These are phyloP conservation scores for Rubia balearica DNA, from an alignment of 305 asterid genomes.

Conservation along the genomic window DNA sequence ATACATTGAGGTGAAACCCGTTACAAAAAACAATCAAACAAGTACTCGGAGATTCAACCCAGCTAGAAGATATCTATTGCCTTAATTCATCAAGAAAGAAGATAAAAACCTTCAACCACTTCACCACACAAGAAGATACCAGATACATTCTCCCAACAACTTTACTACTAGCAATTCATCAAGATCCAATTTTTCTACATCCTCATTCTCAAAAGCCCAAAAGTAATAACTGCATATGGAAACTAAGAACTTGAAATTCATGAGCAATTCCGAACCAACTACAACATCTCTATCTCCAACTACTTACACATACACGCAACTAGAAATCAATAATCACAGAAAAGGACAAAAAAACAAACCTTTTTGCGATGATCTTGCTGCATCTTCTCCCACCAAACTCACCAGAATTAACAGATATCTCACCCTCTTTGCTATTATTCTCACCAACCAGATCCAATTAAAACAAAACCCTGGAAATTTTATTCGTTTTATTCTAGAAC, in stretches of 20 bases:
- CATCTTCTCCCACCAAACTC: slow-evolving; percentile 27
- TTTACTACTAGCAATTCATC: neutral
- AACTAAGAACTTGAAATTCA: neutral
- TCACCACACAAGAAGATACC: neutral
- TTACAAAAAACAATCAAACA: neutral
- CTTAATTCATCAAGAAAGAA: neutral
- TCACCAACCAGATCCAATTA: slow-evolving; percentile 15
- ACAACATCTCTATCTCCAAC: slow-evolving; percentile 1
- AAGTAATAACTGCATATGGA: neutral
- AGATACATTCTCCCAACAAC: neutral
- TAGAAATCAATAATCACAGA: neutral
- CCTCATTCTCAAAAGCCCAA: neutral
- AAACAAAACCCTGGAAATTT: slow-evolving; percentile 3
- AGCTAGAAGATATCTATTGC: neutral
- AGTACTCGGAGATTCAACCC: neutral
- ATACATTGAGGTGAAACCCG: neutral
- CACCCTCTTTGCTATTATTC: slow-evolving; percentile 1
- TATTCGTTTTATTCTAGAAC: neutral
- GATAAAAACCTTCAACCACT: neutral
- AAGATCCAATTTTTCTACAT: slow-evolving; percentile 10
- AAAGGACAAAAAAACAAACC: slow-evolving; percentile 18
- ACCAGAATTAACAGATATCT: slow-evolving; percentile 1
- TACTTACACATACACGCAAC: neutral
- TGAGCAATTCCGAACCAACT: neutral
- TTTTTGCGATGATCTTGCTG: slow-evolving; percentile 42